Evolutionary conservation across 805 yeast species (phyloP).

Genomic region (Ogataea nitratoaversa): DNA sequence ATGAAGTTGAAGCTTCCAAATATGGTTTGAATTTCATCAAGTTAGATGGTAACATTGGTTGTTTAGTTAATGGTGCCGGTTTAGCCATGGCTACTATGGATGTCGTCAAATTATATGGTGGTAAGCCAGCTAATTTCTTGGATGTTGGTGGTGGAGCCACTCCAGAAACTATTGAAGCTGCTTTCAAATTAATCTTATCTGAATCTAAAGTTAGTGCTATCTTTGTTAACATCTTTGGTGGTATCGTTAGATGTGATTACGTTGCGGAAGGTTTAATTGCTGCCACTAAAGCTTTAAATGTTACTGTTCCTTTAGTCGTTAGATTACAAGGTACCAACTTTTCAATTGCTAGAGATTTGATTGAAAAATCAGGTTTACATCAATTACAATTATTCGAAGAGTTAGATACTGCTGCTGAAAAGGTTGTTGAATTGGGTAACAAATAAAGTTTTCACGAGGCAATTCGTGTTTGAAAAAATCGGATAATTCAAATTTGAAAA

Average conservation of each 20-base stretch:
- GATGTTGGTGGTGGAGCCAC: conserved; percentile 99
- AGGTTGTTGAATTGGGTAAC: conserved; percentile 68
- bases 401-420: conserved; percentile 95
- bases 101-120: conserved; percentile 96
- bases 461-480: no score
- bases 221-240: conserved; percentile 98
- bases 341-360: conserved; percentile 82
- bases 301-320: conserved; percentile 92
- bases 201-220: conserved; percentile 90
- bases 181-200: conserved; percentile 86
- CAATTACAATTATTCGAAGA: conserved; percentile 89
- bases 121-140: conserved; percentile 97
- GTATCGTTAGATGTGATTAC: conserved; percentile 98
- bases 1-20: conserved; percentile 89
- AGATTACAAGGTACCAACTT: conserved; percentile 98
- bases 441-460: no score
- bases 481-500: no score
- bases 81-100: conserved; percentile 99
- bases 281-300: conserved; percentile 87
- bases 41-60: conserved; percentile 97
- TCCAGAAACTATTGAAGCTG: conserved; percentile 95
- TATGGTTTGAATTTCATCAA: conserved; percentile 93
- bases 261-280: conserved; percentile 97
- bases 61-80: conserved; percentile 99
- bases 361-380: conserved; percentile 77